phyloP scores from a whole-genome alignment of 805 yeast species.

The Yamadazyma sp. region DNA sequence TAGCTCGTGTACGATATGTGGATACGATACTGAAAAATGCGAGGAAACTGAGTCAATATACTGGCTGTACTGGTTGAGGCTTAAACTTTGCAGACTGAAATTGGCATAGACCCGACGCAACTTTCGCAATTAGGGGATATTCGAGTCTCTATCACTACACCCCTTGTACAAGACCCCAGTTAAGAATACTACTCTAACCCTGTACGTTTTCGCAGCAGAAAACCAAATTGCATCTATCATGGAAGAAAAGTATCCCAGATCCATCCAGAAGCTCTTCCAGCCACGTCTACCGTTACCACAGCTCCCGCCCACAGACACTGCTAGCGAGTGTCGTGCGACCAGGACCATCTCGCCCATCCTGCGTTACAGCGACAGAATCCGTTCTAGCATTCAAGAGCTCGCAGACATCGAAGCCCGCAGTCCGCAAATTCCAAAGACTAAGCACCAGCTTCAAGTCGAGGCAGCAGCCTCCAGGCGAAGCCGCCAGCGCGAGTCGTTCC shows the following conservation, averaged over 20 bases:
- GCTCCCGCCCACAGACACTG: slow-evolving; percentile 49
- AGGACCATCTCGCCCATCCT: slow-evolving; percentile 16
- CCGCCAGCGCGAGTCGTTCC: slow-evolving; percentile 15
- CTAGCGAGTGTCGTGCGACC: slow-evolving; percentile 49
- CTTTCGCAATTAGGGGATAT: no score
- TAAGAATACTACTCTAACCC: no score
- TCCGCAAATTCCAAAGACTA: not conserved
- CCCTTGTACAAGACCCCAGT: no score
- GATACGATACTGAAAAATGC: no score
- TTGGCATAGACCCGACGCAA: no score
- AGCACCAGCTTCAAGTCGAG: slow-evolving; percentile 6
- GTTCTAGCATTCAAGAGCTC: slow-evolving; percentile 2
- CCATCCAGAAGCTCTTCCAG: slow-evolving; percentile 52
- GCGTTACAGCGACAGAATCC: not conserved
- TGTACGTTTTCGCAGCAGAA: no score
- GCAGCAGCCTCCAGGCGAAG: not conserved
- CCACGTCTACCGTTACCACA: slow-evolving; percentile 59
- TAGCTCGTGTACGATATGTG: no score
- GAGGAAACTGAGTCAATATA: no score
- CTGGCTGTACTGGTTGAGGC: no score
- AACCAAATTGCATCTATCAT: no score
- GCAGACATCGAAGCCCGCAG: slow-evolving; percentile 4
- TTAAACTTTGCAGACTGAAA: no score
- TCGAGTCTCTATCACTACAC: no score
- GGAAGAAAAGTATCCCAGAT: slow-evolving; percentile 34